A percentile compares a stretch with the other conserved stretches of the same genome.
These are phyloP conservation scores for Pseudonitzschia pungens DNA, from an alignment of 108 stramenopile genomes.

Conservation along the genomic window DNA sequence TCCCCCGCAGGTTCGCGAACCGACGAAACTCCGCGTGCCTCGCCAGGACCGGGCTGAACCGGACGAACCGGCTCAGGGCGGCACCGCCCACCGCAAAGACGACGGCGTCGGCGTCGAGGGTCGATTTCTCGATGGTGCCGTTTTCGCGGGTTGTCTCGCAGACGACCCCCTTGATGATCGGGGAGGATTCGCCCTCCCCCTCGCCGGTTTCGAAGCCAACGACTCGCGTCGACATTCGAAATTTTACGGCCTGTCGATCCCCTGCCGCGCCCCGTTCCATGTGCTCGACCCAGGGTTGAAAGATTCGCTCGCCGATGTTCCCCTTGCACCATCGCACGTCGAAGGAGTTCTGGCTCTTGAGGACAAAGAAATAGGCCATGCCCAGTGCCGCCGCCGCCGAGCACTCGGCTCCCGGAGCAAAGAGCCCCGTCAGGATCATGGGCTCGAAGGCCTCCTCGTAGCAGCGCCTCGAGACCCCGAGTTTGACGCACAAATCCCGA, in stretches of 20 bases:
- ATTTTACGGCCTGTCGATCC: slow-evolving; percentile 31
- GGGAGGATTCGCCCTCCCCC: background rate
- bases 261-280: slow-evolving; percentile 37
- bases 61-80: slow-evolving; percentile 66
- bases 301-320: slow-evolving; percentile 74
- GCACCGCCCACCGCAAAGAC: slow-evolving; percentile 78
- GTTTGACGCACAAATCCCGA: slow-evolving; percentile 65
- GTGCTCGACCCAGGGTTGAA: slow-evolving; percentile 72
- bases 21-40: slow-evolving; percentile 59
- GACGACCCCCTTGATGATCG: background rate
- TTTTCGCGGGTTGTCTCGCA: background rate
- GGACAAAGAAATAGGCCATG: slow-evolving; percentile 87
- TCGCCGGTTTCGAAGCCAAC: slow-evolving; percentile 39
- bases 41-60: slow-evolving; percentile 49
- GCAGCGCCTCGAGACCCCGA: slow-evolving; percentile 62
- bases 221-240: slow-evolving; percentile 49
- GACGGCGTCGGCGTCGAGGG: slow-evolving; percentile 63
- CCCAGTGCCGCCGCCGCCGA: slow-evolving; percentile 82
- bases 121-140: background rate
- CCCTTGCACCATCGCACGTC: slow-evolving; percentile 83
- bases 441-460: slow-evolving; percentile 85
- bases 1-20: slow-evolving; percentile 71
- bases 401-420: slow-evolving; percentile 80
- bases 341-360: slow-evolving; percentile 71
- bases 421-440: slow-evolving; percentile 79